phyloP scores from a whole-genome alignment of 345 rosid species.

The Eucalyptus fibrosa region DNA sequence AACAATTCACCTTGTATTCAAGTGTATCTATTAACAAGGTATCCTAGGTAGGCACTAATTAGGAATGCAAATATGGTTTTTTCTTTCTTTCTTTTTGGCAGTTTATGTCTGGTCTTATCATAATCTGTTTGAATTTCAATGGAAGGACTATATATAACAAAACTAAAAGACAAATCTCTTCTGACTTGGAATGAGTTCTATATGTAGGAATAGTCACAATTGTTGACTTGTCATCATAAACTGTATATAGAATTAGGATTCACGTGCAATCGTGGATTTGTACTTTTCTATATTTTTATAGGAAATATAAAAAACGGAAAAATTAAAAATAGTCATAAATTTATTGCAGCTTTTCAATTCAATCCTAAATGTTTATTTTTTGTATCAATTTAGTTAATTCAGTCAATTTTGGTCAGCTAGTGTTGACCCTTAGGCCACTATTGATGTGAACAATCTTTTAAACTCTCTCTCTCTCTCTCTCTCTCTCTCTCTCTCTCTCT shows the following conservation, averaged over 20 bases:
- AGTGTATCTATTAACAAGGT: slow-evolving; percentile 30
- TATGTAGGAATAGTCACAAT: not conserved
- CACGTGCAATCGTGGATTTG: not conserved
- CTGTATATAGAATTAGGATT: not conserved
- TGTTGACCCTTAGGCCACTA: too few relatives aligned
- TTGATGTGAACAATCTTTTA: too few relatives aligned
- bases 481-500: too few relatives aligned
- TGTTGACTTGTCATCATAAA: not conserved
- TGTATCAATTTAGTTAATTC: too few relatives aligned
- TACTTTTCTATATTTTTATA: not conserved
- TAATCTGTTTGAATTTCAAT: not conserved
- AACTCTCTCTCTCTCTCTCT: too few relatives aligned
- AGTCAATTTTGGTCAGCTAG: accelerated
- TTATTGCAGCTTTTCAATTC: too few relatives aligned
- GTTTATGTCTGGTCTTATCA: not conserved
- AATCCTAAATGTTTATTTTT: too few relatives aligned
- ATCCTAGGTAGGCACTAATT: not conserved
- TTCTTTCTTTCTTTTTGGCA: not conserved
- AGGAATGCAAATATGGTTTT: not conserved
- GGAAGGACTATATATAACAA: not conserved
- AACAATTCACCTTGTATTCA: slow-evolving; percentile 52
- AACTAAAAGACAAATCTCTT: not conserved
- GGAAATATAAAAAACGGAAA: not conserved
- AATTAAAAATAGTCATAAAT: too few relatives aligned
- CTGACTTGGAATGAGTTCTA: not conserved